These are phyloP conservation scores for Apiospora aurea DNA, from an alignment of 2,329 filamentous ascomycete species.

Conservation along the genomic window DNA sequence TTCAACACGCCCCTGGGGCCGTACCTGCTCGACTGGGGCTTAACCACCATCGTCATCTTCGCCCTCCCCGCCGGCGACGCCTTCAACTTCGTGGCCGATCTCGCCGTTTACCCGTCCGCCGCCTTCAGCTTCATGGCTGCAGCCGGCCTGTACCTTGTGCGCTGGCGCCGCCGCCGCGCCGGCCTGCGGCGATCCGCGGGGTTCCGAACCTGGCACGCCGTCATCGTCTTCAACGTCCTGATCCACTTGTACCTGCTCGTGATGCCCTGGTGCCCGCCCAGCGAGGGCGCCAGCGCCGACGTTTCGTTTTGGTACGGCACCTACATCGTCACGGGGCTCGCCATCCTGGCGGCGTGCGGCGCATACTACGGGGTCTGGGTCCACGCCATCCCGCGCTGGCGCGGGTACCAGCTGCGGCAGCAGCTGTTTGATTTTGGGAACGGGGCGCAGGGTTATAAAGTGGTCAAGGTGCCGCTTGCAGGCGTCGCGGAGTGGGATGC, in stretches of 20 bases:
- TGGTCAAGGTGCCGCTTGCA: conserved; percentile 53
- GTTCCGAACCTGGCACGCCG: conserved; percentile 54
- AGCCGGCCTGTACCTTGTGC: conserved; percentile 23
- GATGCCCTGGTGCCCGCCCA: conserved; percentile 63
- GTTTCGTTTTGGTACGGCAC: conserved; percentile 66
- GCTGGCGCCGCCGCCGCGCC: conserved; percentile 26
- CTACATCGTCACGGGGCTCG: conserved; percentile 58
- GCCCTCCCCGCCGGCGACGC: conserved; percentile 69
- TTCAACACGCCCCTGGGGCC: conserved; percentile 70
- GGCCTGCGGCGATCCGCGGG: conserved; percentile 42
- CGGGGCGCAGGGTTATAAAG: conserved; percentile 52
- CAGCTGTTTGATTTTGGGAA: conserved; percentile 52
- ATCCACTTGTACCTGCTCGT: conserved; percentile 57
- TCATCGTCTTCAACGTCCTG: conserved; percentile 53
- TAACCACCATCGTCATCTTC: conserved; percentile 67
- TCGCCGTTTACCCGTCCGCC: conserved; percentile 22
- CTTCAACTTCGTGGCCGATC: conserved; percentile 58
- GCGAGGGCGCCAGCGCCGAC: conserved; percentile 52
- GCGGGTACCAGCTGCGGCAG: conserved; percentile 55
- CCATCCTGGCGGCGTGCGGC: conserved; percentile 52
- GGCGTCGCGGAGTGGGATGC: conserved; percentile 55
- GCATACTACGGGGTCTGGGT: conserved; percentile 60
- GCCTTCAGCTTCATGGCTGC: conserved; percentile 26
- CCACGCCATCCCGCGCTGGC: conserved; percentile 49
- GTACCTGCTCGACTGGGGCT: conserved; percentile 62